Evolutionary conservation across 805 yeast species (phyloP).

Genomic region (Lachancea cidri): DNA sequence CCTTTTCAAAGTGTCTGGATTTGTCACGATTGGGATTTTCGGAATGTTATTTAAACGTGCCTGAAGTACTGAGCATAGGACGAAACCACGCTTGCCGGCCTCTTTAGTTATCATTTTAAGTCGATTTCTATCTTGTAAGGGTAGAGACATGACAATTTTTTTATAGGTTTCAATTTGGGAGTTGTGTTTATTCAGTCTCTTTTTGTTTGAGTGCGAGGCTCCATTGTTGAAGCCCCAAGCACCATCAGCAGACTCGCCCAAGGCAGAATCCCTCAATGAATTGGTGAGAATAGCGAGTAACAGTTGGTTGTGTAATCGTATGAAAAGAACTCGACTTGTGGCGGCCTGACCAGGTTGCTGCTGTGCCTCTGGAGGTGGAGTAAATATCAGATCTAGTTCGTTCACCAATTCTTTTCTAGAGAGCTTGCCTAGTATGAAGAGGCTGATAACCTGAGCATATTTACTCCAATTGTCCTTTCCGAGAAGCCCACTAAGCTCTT

Average conservation of each 20-base stretch:
- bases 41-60: slow-evolving; percentile 62
- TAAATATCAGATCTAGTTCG: slow-evolving; percentile 51
- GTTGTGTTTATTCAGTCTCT: slow-evolving; percentile 41
- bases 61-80: slow-evolving; percentile 61
- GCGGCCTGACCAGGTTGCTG: slow-evolving; percentile 3
- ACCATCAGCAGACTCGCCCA: slow-evolving; percentile 57
- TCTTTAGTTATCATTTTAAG: slow-evolving; percentile 80
- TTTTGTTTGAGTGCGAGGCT: slow-evolving; percentile 44
- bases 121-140: slow-evolving; percentile 78
- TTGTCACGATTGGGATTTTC: slow-evolving; percentile 65
- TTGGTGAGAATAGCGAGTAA: slow-evolving; percentile 79
- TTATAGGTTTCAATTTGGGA: slow-evolving; percentile 78
- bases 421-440: slow-evolving; percentile 72
- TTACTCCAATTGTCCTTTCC: slow-evolving; percentile 77
- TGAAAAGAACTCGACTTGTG: slow-evolving; percentile 13
- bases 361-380: slow-evolving; percentile 16
- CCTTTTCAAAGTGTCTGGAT: slow-evolving; percentile 31
- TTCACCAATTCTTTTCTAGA: slow-evolving; percentile 69
- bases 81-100: slow-evolving; percentile 70
- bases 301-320: slow-evolving; percentile 69
- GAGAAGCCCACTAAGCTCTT: slow-evolving; percentile 63
- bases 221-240: slow-evolving; percentile 47
- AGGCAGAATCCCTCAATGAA: slow-evolving; percentile 72
- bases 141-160: slow-evolving; percentile 79
- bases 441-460: slow-evolving; percentile 73